Base-by-base conservation (phyloP, 2,329 filamentous ascomycete genomes). In the Aspergillus sp. region DNA sequence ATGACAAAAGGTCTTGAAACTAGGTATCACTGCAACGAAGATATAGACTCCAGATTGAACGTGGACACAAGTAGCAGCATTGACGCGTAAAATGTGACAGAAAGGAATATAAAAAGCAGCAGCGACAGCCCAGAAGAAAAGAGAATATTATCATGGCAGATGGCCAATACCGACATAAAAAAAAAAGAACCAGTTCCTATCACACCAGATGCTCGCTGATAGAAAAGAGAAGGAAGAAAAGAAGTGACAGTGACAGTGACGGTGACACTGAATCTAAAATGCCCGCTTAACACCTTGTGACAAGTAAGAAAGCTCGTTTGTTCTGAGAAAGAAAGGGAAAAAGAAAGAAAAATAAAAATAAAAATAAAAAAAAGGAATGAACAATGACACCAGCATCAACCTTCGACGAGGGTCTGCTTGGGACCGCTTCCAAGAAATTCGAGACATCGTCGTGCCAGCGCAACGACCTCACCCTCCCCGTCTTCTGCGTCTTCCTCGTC, bases 381-480 rank as follows among this genome's bases (percentile, higher is more conserved):
- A 39, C 12, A 28, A 39, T 30, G 29, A 39, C 28, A 48, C 41
- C n/a, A 12, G 39, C 36, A 48, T 57, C 55, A 93, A 36, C 86
- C 86, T 67, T 94, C 88, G 53, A 93, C 88, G 55, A 94, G 83
- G 42, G 83, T 76, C 48, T 73, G 79, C 69, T 91, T 91, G 30
- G 85, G 82, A 59, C 77, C 82, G 65, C 88, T 85, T 43, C 86
- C 87, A 32, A 95, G 73, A 3, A 95, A 77, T 68, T 96, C 91
- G 36, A 96, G 76, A 65, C 89, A 97, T 57, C 89, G 81, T 61
- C 91, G 86, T 27, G 93, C 91, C 57, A 98, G 79, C 56, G 83
- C 89, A 53, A 96, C 87, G 40, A 96, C 90, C 66, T 97, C 91
- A 48, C 85, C 87, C 66, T 96, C 90, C 41, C 93, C 90, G 49